Evolutionary conservation across 768 basidiomycete genomes (phyloP).

Genomic region (Amanita molliuscula): DNA sequence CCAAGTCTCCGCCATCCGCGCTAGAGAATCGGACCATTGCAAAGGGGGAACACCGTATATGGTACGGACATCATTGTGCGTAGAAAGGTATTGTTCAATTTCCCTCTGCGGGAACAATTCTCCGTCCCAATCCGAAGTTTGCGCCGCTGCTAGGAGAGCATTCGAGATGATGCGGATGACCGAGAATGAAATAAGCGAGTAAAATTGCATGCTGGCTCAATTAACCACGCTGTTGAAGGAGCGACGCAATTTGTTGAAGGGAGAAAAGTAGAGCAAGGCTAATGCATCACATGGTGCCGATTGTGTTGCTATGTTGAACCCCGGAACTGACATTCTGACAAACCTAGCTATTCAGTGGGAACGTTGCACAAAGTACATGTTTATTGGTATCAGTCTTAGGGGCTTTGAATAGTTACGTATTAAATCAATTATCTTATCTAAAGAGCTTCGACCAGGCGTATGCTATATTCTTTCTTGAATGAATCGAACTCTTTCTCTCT

Average conservation of each 20-base stretch:
- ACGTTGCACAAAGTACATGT: background rate
- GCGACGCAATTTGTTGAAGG: too few species aligned
- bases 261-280: background rate
- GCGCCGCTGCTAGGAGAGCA: too few species aligned
- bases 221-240: too few species aligned
- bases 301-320: background rate
- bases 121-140: background rate
- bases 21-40: constrained; percentile 38
- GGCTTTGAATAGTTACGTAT: background rate
- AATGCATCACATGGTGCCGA: background rate
- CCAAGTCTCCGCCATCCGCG: constrained; percentile 38
- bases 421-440: background rate
- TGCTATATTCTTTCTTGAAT: constrained; percentile 71
- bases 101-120: constrained; percentile 9
- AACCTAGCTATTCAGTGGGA: too few species aligned
- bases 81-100: constrained; percentile 25
- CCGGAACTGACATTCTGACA: background rate
- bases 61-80: constrained; percentile 30
- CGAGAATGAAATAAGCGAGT: too few species aligned
- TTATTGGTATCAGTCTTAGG: background rate
- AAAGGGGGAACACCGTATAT: constrained; percentile 31
- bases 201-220: too few species aligned
- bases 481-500: constrained; percentile 78
- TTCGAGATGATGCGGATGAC: too few species aligned
- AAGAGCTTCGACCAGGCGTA: constrained; percentile 39